phyloP scores from a whole-genome alignment of 495 filamentous ascomycete species.

The Penicillium herquei region DNA sequence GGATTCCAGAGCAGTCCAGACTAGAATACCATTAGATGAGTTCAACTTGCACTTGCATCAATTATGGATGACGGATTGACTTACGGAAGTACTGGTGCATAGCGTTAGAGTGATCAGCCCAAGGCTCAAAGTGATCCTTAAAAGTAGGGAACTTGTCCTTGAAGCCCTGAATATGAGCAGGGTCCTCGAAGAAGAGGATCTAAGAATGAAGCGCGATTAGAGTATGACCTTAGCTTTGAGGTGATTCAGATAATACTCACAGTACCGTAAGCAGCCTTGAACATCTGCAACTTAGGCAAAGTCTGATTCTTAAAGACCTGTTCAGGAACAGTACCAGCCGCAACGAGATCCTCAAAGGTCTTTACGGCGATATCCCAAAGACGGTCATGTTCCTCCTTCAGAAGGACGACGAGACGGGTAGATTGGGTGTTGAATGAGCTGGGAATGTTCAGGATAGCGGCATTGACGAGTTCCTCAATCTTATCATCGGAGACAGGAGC shows the following conservation, averaged over 20 bases:
- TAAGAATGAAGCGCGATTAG: conserved; percentile 19
- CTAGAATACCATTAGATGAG: conserved; percentile 9
- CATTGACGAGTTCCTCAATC: conserved; percentile 49
- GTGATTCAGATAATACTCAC: conserved; percentile 28
- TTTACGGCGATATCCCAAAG: conserved; percentile 50
- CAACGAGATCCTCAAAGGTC: conserved; percentile 36
- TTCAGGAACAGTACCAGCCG: conserved; percentile 32
- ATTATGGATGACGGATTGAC: conserved; percentile 8
- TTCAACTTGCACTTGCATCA: neutral
- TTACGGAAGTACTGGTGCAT: conserved; percentile 55
- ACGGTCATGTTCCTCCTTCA: conserved; percentile 48
- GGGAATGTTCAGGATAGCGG: conserved; percentile 47
- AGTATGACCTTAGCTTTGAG: too few relatives aligned
- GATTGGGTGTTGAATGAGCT: conserved; percentile 58
- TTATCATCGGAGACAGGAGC: conserved; percentile 47
- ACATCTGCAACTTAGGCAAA: conserved; percentile 41
- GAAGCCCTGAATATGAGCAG: conserved; percentile 38
- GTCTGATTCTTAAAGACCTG: conserved; percentile 47
- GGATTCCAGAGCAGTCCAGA: conserved; percentile 52
- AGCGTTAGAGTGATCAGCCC: conserved; percentile 53
- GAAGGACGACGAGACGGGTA: conserved; percentile 46
- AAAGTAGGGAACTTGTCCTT: conserved; percentile 45
- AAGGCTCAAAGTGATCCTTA: conserved; percentile 45
- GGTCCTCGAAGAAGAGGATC: conserved; percentile 56
- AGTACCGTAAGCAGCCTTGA: conserved; percentile 49